Evolutionary conservation across 139 green algal species (phyloP), one percentile per base, ranked within the genome.

Genomic region (Chlorella sp.): DNA sequence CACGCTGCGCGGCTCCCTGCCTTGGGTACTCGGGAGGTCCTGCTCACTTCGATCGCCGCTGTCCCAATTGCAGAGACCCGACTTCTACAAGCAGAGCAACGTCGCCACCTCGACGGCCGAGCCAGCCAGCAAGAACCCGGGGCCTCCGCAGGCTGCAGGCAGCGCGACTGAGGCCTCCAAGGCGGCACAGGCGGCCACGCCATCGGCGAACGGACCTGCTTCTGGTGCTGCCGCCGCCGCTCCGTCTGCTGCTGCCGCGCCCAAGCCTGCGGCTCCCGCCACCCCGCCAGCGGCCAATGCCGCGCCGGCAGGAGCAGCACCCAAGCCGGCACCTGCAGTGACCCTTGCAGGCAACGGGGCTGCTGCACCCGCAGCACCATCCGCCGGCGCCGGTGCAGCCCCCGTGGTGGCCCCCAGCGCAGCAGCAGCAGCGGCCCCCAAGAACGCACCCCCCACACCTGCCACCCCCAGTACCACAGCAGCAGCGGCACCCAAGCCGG

Each of bases 61-160:
- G 3, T 28, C 39, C 21, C 16, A 30, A 7, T 75, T 69, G 66
- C 84, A 88, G 84, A 80, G 64, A 30, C 84, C 84, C 9, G 84
- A 64, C 84, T 88, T 88, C 30, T 88, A 88, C 68, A 88, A 88
- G 84, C 30, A 28, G 60, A 42, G 22, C 82, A 48, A 42, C n/a
- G 75, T 16, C 15, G 75, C 36, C 75, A 22, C 75, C 12, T 22
- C 36, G 26, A 34, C 75, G 28, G 42, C 79, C 32, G 48, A 85
- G 79, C 42, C 84, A 32, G 66, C 84, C 1, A 40, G 42, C 60
- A 75, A 86, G 34, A 37, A 60, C 53, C n/a, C 81, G 53, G 48
- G 28, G 12, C 11, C 53, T 28, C 42, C 73, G 48, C 30, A 71
- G 53, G 81, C 37, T 34, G 39, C 39, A 34, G 39, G 28, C 11